phyloP scores from a whole-genome alignment of 2,329 filamentous ascomycete species.

The Phialophora macrospora region DNA sequence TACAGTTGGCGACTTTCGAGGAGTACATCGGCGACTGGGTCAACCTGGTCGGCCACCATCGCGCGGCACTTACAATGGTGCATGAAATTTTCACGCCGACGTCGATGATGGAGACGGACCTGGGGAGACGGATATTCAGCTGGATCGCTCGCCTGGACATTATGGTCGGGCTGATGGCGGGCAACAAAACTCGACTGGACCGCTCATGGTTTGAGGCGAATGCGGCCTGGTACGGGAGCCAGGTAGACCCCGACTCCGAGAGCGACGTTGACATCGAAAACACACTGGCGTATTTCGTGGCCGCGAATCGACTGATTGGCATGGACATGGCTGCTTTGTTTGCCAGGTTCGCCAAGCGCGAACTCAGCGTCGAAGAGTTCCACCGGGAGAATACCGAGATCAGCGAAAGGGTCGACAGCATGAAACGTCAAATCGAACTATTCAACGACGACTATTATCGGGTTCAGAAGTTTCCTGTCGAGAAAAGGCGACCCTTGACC shows the following conservation, averaged over 20 bases:
- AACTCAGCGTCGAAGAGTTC: conserved; percentile 70
- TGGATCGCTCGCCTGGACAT: conserved; percentile 94
- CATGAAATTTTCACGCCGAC: conserved; percentile 77
- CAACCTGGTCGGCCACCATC: conserved; percentile 89
- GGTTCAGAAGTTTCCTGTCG: conserved; percentile 66
- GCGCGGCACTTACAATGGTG: conserved; percentile 82
- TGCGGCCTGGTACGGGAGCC: conserved; percentile 66
- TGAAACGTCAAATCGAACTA: conserved; percentile 62
- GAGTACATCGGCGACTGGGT: conserved; percentile 96
- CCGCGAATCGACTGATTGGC: conserved; percentile 72
- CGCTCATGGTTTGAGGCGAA: conserved; percentile 77
- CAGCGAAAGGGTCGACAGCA: conserved; percentile 48
- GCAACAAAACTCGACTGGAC: conserved; percentile 73
- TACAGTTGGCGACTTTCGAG: conserved; percentile 93
- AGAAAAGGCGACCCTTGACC: conserved; percentile 51
- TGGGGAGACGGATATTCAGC: conserved; percentile 73
- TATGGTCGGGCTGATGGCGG: conserved; percentile 80
- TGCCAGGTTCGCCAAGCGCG: conserved; percentile 63
- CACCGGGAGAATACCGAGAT: conserved; percentile 63
- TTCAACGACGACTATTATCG: conserved; percentile 67
- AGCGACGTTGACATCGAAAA: conserved; percentile 61
- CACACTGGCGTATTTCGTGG: conserved; percentile 70
- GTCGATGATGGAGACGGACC: conserved; percentile 71
- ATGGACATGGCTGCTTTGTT: conserved; percentile 81
- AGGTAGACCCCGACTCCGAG: conserved; percentile 62